Evolutionary conservation across 331 rosid genomes (phyloP).

Genomic region (Acacia pycnantha): DNA sequence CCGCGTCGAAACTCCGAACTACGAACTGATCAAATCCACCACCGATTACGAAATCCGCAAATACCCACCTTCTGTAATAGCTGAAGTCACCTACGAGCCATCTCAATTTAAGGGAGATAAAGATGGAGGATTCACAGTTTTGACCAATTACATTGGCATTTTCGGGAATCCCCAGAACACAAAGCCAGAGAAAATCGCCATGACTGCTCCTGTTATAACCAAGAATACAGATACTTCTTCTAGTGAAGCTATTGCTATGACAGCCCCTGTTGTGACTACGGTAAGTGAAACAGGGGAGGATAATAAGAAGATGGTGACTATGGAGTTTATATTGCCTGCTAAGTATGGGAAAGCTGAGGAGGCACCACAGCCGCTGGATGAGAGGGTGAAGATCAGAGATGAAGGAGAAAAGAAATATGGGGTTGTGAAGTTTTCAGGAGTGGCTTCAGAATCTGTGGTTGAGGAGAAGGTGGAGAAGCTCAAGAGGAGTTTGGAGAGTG

Average conservation of each 20-base stretch:
- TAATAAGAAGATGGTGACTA: slow-evolving; percentile 49
- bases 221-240: slow-evolving; percentile 23
- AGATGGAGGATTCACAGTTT: slow-evolving; percentile 76
- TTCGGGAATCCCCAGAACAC: slow-evolving; percentile 70
- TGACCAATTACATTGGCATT: slow-evolving; percentile 88
- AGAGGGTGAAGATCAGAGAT: slow-evolving; percentile 70
- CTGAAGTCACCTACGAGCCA: slow-evolving; percentile 77
- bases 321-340: slow-evolving; percentile 73
- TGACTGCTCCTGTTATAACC: slow-evolving; percentile 90
- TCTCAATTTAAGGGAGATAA: slow-evolving; percentile 67
- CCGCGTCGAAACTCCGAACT: slow-evolving; percentile 60
- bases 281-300: slow-evolving; percentile 18
- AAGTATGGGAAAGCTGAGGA: slow-evolving; percentile 65
- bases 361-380: slow-evolving; percentile 62
- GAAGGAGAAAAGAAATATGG: slow-evolving; percentile 73
- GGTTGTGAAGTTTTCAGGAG: slow-evolving; percentile 72
- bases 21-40: slow-evolving; percentile 49
- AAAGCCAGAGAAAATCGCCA: slow-evolving; percentile 75
- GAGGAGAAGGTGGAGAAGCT: slow-evolving; percentile 63
- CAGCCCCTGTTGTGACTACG: slow-evolving; percentile 75
- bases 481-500: slow-evolving; percentile 62
- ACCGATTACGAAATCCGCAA: slow-evolving; percentile 65
- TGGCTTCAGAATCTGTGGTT: slow-evolving; percentile 62
- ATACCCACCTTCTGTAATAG: slow-evolving; percentile 61
- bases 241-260: slow-evolving; percentile 60